Evolutionary conservation across 768 basidiomycete species (phyloP), one percentile per base, ranked within the genome.

Genomic region (Hydnomerulius pinastri): DNA sequence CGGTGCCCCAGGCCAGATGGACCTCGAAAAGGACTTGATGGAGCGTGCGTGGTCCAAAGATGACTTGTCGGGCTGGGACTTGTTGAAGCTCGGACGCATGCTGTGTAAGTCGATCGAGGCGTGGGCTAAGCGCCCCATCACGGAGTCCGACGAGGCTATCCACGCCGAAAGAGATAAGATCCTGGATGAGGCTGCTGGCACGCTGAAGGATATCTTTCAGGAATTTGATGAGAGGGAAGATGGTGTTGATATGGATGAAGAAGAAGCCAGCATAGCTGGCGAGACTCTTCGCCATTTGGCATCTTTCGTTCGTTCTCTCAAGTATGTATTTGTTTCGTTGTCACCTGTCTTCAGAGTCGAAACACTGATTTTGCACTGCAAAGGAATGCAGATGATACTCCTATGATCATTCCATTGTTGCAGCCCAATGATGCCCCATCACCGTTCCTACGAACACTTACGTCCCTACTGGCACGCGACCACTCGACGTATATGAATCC

Each of bases 31-130:
- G 36, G 83, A 83, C 15, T 64, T 88, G 51, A 78, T 89, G 78
- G 86, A 88, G 57, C 77, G 79, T 2, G 87, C 86, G 0, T 90
- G 86, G 86, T 76, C 85, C 1, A 84, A 81, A 59, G 80, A 87
- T 36, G 86, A 87, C 20, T 66, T 73, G 24, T 79, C 77, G 27
- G 81, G 81, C 3, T 90, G 88, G 83, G 86, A 87, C 46, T 76
- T 86, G 11, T 74, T 75, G 4, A 72, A 79, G 23, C 71, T 88
- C 10, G 83, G 83, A 1, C 73, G 72, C 37, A 69, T 79, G 38
- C 60, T 90, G 15, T 75, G 77, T 28, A 74, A 73, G 24, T 81
- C 83, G 18, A 73, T 84, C 1, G 73, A 75, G 38, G 77, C 76
- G 9, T 90, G 89, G 89, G 75, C 87, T 21, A 65, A 64, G 21